Conservation (phyloP, 352 stramenopile genomes). For the Achlya hypogyna region DNA sequence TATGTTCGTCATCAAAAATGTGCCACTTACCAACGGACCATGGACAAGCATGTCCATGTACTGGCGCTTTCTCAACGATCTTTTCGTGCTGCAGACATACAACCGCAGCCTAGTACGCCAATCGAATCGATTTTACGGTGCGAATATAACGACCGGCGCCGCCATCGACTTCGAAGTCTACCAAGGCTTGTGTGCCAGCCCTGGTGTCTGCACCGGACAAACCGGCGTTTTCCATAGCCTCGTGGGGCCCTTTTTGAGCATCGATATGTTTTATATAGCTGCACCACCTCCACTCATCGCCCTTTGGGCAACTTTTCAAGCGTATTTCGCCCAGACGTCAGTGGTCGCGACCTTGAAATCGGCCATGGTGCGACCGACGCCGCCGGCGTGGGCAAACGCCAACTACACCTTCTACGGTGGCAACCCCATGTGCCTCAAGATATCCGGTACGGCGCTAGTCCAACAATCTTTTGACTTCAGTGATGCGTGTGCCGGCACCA, state of each 20-base stretch:
- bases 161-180: neutral
- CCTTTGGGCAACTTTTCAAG: neutral
- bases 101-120: neutral
- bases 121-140: neutral
- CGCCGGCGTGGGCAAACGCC: neutral
- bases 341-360: too few relatives aligned
- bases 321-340: neutral
- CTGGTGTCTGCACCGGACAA: neutral
- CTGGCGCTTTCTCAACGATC: neutral
- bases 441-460: neutral
- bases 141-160: neutral
- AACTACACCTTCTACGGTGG: neutral
- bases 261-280: neutral
- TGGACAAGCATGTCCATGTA: constrained; percentile 1
- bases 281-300: neutral
- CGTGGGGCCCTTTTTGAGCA: neutral
- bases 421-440: neutral
- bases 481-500: neutral
- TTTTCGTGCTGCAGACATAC: neutral
- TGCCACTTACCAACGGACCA: neutral
- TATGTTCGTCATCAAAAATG: neutral
- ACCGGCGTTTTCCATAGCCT: neutral
- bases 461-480: neutral
- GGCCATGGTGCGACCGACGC: neutral
- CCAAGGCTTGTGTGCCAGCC: neutral